These are phyloP conservation scores for Naumovozyma baii DNA, from an alignment of 805 yeast species.

Conservation along the genomic window DNA sequence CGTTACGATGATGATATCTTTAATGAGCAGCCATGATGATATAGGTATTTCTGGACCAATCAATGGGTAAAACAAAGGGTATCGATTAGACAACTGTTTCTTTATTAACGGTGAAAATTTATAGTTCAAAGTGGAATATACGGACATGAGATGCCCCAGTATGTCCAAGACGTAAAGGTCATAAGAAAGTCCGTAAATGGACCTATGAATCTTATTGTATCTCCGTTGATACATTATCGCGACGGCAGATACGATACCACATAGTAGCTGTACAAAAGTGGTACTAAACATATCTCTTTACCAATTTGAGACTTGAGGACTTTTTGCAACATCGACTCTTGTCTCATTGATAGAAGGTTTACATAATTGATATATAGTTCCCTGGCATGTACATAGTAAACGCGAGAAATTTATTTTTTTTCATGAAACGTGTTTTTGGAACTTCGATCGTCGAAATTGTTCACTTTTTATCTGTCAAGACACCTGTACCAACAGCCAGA, in stretches of 20 bases:
- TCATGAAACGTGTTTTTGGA: too few species aligned
- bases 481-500: too few species aligned
- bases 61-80: constrained; percentile 27
- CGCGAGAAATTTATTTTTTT: too few species aligned
- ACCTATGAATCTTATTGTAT: constrained; percentile 22
- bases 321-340: too few species aligned
- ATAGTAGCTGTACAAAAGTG: neutral
- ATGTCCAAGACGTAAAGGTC: constrained; percentile 24
- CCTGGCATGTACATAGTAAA: too few species aligned
- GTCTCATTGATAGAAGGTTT: too few species aligned
- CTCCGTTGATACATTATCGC: constrained; percentile 19
- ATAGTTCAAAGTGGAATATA: constrained; percentile 22
- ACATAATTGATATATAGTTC: too few species aligned
- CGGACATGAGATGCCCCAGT: constrained; percentile 7
- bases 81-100: constrained; percentile 26
- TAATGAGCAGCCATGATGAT: constrained; percentile 12
- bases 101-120: constrained; percentile 16
- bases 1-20: constrained; percentile 11
- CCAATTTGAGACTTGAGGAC: too few species aligned
- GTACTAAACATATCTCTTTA: neutral
- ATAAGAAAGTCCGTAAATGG: constrained; percentile 33
- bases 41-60: constrained; percentile 14
- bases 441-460: too few species aligned
- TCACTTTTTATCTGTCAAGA: too few species aligned
- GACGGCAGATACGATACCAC: constrained; percentile 49